Conservation (phyloP, 345 rosid species). For the Brassica rapa region DNA sequence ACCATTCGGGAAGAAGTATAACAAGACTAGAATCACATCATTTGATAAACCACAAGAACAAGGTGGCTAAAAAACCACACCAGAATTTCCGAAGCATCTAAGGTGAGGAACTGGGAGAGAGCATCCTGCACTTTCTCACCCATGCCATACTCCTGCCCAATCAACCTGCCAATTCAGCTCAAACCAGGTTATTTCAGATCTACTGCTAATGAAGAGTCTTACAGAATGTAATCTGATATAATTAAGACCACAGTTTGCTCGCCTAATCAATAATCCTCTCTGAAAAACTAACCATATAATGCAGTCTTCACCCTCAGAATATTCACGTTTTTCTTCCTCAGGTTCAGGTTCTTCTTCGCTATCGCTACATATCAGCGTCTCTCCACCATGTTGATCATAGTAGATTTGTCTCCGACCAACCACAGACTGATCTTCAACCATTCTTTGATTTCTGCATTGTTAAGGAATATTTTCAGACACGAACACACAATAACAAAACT, state of each 20-base stretch:
- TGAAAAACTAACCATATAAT: constrained; percentile 65
- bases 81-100: constrained; percentile 65
- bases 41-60: constrained; percentile 17
- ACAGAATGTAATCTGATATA: neutral
- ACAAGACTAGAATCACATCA: constrained; percentile 20
- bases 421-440: constrained; percentile 98
- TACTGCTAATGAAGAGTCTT: constrained; percentile 2
- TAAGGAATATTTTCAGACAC: constrained; percentile 43
- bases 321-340: constrained; percentile 82
- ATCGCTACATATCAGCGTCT: constrained; percentile 92
- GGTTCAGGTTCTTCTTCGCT: constrained; percentile 88
- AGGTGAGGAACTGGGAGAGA: constrained; percentile 71
- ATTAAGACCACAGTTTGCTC: neutral
- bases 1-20: constrained; percentile 21
- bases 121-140: constrained; percentile 63
- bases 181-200: constrained; percentile 4
- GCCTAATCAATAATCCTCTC: neutral
- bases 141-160: constrained; percentile 73
- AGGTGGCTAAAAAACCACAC: constrained; percentile 45
- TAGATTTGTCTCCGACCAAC: constrained; percentile 98
- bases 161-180: constrained; percentile 60
- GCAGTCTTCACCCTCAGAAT: constrained; percentile 80
- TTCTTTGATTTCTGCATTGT: constrained; percentile 92
- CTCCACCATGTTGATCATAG: constrained; percentile 92
- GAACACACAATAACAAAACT: constrained; percentile 31